A percentile compares a stretch with the other conserved stretches of the same genome.
These are phyloP conservation scores for Trichosporon sp. DNA, from an alignment of 1,284 basidiomycete genomes.

Conservation along the genomic window DNA sequence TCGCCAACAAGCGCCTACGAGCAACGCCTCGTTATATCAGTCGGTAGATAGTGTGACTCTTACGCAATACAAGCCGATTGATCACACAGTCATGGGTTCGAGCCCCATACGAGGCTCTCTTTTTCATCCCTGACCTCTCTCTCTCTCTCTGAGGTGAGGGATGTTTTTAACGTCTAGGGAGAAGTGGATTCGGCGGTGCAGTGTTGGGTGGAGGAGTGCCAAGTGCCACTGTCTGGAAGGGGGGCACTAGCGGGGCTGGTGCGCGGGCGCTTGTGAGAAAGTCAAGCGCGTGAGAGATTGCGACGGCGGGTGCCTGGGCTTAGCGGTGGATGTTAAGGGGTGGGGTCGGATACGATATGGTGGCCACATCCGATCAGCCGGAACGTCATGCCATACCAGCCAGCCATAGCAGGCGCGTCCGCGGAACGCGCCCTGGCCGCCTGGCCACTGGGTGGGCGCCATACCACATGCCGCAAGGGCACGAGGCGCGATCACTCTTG, in stretches of 20 bases:
- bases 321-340: background rate
- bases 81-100: slow-evolving; percentile 21
- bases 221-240: background rate
- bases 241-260: background rate
- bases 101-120: slow-evolving; percentile 19
- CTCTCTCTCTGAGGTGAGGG: no score
- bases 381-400: background rate
- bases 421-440: background rate
- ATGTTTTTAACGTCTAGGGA: background rate
- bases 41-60: slow-evolving; percentile 21
- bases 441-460: background rate
- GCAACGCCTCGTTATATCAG: slow-evolving; percentile 17
- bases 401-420: background rate
- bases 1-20: background rate
- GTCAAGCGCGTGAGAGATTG: background rate
- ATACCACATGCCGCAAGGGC: background rate
- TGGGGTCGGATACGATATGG: background rate
- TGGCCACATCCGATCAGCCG: background rate
- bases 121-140: background rate
- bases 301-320: background rate
- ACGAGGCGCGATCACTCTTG: background rate
- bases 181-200: background rate
- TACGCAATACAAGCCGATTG: slow-evolving; percentile 16
- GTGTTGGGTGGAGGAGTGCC: background rate
- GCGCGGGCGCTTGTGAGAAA: background rate